These are phyloP conservation scores for Verbascum thapsus DNA, from an alignment of 257 asterid genomes.

Conservation along the genomic window DNA sequence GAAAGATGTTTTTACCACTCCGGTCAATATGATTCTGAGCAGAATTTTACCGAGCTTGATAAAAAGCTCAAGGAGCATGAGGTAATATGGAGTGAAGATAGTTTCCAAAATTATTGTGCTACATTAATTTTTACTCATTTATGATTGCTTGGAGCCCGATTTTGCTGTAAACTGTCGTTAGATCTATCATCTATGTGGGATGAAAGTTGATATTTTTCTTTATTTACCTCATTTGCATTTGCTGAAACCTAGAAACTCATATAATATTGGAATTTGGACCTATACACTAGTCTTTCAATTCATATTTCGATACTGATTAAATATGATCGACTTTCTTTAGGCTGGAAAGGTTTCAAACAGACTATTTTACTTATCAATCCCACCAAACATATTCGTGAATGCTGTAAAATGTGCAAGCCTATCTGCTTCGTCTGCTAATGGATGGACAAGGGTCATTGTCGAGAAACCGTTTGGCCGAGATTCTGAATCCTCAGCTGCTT, in stretches of 20 bases:
- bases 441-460: constrained; percentile 97
- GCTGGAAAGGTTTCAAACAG: constrained; percentile 79
- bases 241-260: constrained; percentile 8
- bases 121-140: constrained; percentile 16
- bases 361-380: constrained; percentile 90
- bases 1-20: constrained; percentile 85
- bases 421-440: constrained; percentile 80
- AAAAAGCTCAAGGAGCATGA: constrained; percentile 77
- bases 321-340: constrained; percentile 42
- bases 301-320: background rate
- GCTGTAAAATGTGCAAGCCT: constrained; percentile 91
- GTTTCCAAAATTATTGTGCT: constrained; percentile 11
- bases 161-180: background rate
- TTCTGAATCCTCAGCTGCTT: constrained; percentile 90
- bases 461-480: constrained; percentile 99
- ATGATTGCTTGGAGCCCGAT: constrained; percentile 11
- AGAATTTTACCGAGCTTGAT: constrained; percentile 74
- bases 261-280: background rate
- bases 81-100: constrained; percentile 45
- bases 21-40: constrained; percentile 82
- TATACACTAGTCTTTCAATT: background rate
- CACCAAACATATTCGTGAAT: constrained; percentile 85
- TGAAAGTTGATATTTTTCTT: background rate
- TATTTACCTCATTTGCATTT: background rate
- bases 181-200: background rate